Evolutionary conservation across 805 yeast genomes (phyloP), one percentile per base, ranked within the genome.

Genomic region (Metschnikowia lunata): DNA sequence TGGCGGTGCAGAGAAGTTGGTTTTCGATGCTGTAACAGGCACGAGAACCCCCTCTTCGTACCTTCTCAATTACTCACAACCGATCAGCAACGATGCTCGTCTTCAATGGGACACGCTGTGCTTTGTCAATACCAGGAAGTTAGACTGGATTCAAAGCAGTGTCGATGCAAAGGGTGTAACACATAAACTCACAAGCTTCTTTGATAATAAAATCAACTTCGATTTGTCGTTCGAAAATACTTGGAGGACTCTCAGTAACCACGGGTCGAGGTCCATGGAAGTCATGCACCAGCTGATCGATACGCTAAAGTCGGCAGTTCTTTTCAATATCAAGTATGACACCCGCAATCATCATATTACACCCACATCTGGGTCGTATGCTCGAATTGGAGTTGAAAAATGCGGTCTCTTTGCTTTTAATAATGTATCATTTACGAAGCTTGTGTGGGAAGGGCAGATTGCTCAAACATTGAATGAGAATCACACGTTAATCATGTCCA

Each of bases 1-100:
- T 63, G 83, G 83, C 0, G 83, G 83, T 8, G 82, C 76, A 4
- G 83, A 79, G 50, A 62, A 61, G 31, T 50, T 79, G 29, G 65
- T 67, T 29, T 72, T 78, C 45, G 82, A 78, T 56, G 80, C 80
- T 40, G 58, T 71, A 7, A 62, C 76, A 2, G 80, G 80, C 5
- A 66, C 78, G 4, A 72, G 69, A 46, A 78, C 78, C 32, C 70
- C 69, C 47, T 68, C 80, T 11, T 72, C 77, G 36, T 77, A 78
- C 55, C 59, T 78, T 30, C 43, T 74, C 13, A 75, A 74, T 52
- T 76, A 69, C 51, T 62, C 66, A 42, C 70, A 67, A 58, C 83
- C 83, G 0, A 35, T 77, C 2, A 45, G 54, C 23, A 73, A 76
- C 55, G 64, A 61, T 41, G 63, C 78, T 3, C 61, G 67, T 46